These are phyloP conservation scores for Elsinoe perseae DNA, from an alignment of 2,329 filamentous ascomycete genomes.

Conservation along the genomic window DNA sequence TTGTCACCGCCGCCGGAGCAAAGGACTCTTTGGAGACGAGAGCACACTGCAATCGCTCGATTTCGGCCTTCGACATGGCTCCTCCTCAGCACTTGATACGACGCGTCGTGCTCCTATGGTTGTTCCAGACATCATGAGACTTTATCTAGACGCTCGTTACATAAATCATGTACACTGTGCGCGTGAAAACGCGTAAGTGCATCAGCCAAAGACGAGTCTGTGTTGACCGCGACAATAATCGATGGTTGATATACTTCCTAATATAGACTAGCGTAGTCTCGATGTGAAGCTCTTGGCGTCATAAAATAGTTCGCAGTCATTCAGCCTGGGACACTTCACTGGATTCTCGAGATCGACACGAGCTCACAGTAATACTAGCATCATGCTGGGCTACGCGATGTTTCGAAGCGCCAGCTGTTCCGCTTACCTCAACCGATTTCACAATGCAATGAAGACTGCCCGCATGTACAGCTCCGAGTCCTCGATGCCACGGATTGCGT, in stretches of 20 bases:
- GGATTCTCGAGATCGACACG: too few species aligned
- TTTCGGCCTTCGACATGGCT: constrained; percentile 7
- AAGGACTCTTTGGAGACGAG: background rate
- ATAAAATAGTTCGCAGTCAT: background rate
- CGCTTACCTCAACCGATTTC: too few species aligned
- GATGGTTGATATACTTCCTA: constrained; percentile 13
- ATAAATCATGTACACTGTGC: background rate
- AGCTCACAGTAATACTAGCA: too few species aligned
- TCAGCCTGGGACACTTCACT: too few species aligned
- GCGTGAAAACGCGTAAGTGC: background rate
- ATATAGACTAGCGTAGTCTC: background rate
- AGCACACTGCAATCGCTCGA: background rate
- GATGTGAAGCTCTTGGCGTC: constrained; percentile 7
- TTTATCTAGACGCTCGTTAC: background rate
- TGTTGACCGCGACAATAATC: background rate
- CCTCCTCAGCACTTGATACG: background rate
- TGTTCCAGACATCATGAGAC: background rate
- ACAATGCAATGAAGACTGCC: background rate
- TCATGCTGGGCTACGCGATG: background rate
- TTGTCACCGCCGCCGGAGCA: background rate
- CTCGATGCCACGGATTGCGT: constrained; percentile 28
- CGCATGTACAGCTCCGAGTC: constrained; percentile 11
- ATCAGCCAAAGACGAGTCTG: background rate
- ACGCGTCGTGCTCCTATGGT: background rate
- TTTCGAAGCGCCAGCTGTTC: too few species aligned